Base-by-base conservation (phyloP, 139 green algal species). In the Chlamydomonas sp. region DNA sequence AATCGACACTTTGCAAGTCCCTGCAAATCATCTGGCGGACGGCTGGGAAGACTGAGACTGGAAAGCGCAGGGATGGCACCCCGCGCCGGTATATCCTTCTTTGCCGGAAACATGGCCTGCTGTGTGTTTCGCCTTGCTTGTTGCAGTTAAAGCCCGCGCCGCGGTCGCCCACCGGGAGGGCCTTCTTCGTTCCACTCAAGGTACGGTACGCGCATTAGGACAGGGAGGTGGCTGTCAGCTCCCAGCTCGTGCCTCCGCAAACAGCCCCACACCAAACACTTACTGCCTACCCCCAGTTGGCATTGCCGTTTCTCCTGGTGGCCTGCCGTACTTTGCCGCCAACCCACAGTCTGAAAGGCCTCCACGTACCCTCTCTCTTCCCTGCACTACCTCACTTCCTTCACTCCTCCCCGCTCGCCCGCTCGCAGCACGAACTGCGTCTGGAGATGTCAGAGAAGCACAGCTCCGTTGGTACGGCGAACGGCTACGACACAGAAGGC, bases 141-240 rank as follows among this genome's bases (percentile, higher is more conserved):
- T 6, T 60, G 20, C 83, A 87, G 83, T 16, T 87, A 31, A 14
- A 60, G 15, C 31, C 72, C 14, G 83, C 83, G 12, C 83, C 83
- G 1, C 66, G 67, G 58, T 66, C 68, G 31, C 83, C 72, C 0
- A 66, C 6, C 12, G 83, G 83, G 3, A 16, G 62, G 62, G 83
- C 83, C 3, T 87, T 87, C 73, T 87, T 87, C 63, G 83, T 87
- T n/a, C 83, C 83, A 8, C 73, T 87, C 2, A 84, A 84, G 79
- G 79, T 84, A 62, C 9, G 79, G 31, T 12, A 15, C 5, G 69
- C 12, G 69, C 5, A 16, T 12, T 20, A 5, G 69, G 69, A 5
- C 16, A 8, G 69, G 69, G 12, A 16, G 69, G 69, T 16, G 15
- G 14, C 14, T n/a, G 15, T 49, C 12, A 8, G 69, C 14, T 12